Conservation (phyloP, 139 green algal species). For the Raphidocelis subcapitata region DNA sequence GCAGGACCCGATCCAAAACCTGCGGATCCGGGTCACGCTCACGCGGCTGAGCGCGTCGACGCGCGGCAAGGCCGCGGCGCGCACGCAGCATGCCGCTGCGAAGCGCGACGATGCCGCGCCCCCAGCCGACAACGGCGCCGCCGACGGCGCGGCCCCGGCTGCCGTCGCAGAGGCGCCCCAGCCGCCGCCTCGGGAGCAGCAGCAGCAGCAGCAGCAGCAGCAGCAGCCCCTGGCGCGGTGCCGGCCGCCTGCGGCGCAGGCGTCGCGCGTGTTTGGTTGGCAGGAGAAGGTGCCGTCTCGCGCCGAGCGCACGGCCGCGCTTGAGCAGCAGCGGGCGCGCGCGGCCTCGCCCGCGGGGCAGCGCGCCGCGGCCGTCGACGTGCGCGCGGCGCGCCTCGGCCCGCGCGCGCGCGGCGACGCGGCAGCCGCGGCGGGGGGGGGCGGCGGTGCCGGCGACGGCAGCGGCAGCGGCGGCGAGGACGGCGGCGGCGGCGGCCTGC, state of each 20-base stretch:
- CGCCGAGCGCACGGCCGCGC: conserved; percentile 34
- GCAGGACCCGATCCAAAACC: conserved; percentile 52
- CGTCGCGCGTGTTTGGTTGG: conserved; percentile 40
- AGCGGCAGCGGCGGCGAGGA: neutral
- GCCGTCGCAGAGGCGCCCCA: too few species aligned
- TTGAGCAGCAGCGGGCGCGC: neutral
- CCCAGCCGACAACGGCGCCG: neutral
- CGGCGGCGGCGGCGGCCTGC: conserved; percentile 27
- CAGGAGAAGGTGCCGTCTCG: conserved; percentile 58
- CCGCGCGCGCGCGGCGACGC: conserved; percentile 3
- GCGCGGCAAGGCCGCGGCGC: neutral
- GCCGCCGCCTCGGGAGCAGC: neutral
- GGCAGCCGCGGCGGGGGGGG: conserved; percentile 11
- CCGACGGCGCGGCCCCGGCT: too few species aligned
- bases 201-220: conserved; percentile 17
- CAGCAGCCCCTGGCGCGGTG: conserved; percentile 15
- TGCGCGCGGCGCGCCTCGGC: neutral
- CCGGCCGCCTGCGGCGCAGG: conserved; percentile 4
- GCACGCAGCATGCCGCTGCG: neutral
- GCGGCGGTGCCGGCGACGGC: neutral
- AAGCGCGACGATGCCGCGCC: neutral
- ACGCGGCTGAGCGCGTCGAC: conserved; percentile 29
- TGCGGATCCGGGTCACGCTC: conserved; percentile 34
- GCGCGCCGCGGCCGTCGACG: neutral
- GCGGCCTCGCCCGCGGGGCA: neutral